phyloP scores from a whole-genome alignment of 306 rosid genomes.

The Fragaria iinumae region DNA sequence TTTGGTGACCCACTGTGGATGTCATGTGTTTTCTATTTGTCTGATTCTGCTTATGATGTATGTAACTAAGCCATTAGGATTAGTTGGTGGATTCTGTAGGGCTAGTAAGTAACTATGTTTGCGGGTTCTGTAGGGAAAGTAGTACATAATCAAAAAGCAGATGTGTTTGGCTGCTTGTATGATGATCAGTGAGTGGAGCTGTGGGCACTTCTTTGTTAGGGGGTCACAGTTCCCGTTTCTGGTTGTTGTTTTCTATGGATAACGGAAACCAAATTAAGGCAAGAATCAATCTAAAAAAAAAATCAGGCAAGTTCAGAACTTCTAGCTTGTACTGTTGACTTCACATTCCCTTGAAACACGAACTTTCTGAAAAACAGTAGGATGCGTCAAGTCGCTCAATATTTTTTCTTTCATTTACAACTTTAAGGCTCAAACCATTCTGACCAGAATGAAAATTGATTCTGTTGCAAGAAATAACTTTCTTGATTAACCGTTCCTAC shows the following conservation, averaged over 20 bases:
- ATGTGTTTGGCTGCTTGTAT: slow-evolving; percentile 8
- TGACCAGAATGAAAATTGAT: background rate
- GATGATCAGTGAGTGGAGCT: background rate
- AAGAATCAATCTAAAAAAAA: background rate
- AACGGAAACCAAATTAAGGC: background rate
- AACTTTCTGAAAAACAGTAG: background rate
- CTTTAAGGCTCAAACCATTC: background rate
- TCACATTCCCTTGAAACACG: background rate
- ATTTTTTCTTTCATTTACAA: background rate
- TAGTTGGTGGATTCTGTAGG: slow-evolving; percentile 6
- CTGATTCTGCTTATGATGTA: slow-evolving; percentile 6
- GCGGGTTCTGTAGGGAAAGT: background rate
- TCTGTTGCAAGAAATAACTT: background rate
- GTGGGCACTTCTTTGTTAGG: background rate
- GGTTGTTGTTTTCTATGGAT: background rate
- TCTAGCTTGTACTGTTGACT: background rate
- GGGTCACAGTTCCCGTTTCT: background rate
- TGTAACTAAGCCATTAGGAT: slow-evolving; percentile 24
- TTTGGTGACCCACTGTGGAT: background rate
- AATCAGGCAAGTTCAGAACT: background rate
- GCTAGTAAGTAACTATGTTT: slow-evolving; percentile 5
- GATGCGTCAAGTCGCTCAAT: background rate
- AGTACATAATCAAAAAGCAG: slow-evolving; percentile 4
- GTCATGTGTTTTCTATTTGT: background rate
- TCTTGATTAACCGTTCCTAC: background rate